These are phyloP conservation scores for Penicillium paradoxum DNA, from an alignment of 495 filamentous ascomycete genomes.

Conservation along the genomic window DNA sequence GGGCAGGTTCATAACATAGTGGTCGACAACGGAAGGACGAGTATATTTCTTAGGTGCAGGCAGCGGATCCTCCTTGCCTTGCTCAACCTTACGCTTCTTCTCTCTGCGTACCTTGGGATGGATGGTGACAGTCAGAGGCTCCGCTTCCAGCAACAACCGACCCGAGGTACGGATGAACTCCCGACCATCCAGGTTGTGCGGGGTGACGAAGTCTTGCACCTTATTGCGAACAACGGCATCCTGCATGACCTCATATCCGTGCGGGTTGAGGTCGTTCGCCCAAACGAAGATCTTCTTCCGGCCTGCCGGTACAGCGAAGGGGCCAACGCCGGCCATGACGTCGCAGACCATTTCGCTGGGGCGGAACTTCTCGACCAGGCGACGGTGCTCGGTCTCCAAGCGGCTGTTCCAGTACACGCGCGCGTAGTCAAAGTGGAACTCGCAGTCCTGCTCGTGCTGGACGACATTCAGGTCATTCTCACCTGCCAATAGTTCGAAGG, in stretches of 20 bases:
- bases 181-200: constrained; percentile 76
- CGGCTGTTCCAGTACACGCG: constrained; percentile 98
- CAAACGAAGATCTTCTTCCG: constrained; percentile 89
- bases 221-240: constrained; percentile 74
- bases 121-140: constrained; percentile 44
- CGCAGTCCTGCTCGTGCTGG: constrained; percentile 50
- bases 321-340: constrained; percentile 96
- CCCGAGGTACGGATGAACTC: constrained; percentile 70
- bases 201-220: constrained; percentile 66
- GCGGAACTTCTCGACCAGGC: constrained; percentile 71
- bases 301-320: constrained; percentile 89
- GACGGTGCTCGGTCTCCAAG: constrained; percentile 79
- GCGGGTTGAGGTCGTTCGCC: constrained; percentile 96
- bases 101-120: constrained; percentile 27
- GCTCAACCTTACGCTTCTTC: constrained; percentile 19
- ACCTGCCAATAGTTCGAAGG: constrained; percentile 86
- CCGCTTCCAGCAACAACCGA: constrained; percentile 50
- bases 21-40: constrained; percentile 64
- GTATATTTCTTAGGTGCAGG: constrained; percentile 44
- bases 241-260: constrained; percentile 66
- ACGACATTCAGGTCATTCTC: constrained; percentile 74
- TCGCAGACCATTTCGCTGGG: constrained; percentile 88
- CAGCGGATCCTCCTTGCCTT: constrained; percentile 17
- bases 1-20: constrained; percentile 97
- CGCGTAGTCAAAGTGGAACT: constrained; percentile 50